Conservation (phyloP, 805 yeast genomes). For the Blastobotrys parvus region DNA sequence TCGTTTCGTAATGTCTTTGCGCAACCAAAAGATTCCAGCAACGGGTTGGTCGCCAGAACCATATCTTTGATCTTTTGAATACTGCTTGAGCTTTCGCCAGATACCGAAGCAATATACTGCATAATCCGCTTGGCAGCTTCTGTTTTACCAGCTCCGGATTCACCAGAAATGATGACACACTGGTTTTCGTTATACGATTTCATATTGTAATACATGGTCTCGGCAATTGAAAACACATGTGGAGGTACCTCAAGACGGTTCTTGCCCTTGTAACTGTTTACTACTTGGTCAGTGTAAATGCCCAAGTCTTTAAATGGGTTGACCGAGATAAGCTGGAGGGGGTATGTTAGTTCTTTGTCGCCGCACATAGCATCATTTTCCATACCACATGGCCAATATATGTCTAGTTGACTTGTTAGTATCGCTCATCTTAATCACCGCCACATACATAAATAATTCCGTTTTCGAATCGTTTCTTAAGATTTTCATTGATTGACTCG, state of each 20-base stretch:
- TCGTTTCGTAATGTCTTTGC: slow-evolving; percentile 86
- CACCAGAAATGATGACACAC: slow-evolving; percentile 96
- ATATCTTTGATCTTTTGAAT: slow-evolving; percentile 89
- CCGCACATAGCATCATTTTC: not conserved
- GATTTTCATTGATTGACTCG: slow-evolving; percentile 84
- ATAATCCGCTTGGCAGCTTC: slow-evolving; percentile 97
- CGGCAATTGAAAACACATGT: slow-evolving; percentile 97
- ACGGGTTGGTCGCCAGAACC: slow-evolving; percentile 95
- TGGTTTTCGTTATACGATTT: slow-evolving; percentile 91
- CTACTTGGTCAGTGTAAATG: slow-evolving; percentile 73
- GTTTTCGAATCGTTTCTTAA: slow-evolving; percentile 81
- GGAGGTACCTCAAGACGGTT: slow-evolving; percentile 91
- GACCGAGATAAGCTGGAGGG: slow-evolving; percentile 84
- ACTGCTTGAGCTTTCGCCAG: slow-evolving; percentile 58
- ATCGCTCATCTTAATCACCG: not conserved
- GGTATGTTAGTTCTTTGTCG: slow-evolving; percentile 19
- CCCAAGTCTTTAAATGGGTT: slow-evolving; percentile 97
- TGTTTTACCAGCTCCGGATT: slow-evolving; percentile 96
- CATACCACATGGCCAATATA: slow-evolving; percentile 32
- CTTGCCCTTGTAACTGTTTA: slow-evolving; percentile 77
- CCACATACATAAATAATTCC: slow-evolving; percentile 58
- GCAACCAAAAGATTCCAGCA: slow-evolving; percentile 86
- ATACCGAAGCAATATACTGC: slow-evolving; percentile 88
- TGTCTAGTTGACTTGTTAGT: slow-evolving; percentile 17
- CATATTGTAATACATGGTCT: slow-evolving; percentile 90